phyloP scores from a whole-genome alignment of 2,329 filamentous ascomycete species.

The Plenodomus tracheiphilus region DNA sequence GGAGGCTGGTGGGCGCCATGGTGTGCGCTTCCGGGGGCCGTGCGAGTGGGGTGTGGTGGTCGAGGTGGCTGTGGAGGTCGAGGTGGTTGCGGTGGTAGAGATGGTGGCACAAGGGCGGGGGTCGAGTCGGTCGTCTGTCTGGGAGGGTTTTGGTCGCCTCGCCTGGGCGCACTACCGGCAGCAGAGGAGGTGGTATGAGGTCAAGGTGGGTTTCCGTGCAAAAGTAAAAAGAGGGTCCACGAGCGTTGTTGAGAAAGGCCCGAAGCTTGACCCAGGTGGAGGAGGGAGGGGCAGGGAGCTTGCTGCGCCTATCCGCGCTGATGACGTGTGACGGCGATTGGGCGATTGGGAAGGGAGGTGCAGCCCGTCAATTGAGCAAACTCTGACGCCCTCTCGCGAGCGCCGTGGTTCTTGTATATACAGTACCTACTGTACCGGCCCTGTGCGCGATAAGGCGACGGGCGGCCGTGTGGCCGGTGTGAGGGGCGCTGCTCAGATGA shows the following conservation, averaged over 20 bases:
- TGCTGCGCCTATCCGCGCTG: neutral
- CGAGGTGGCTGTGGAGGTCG: neutral
- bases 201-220: conserved; percentile 22
- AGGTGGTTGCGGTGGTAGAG: neutral
- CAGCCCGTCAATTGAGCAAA: conserved; percentile 6
- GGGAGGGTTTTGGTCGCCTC: neutral
- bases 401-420: no score
- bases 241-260: conserved; percentile 27
- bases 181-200: conserved; percentile 27
- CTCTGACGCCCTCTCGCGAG: no score
- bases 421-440: no score
- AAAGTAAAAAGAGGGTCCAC: conserved; percentile 25
- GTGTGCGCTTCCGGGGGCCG: conserved; percentile 3
- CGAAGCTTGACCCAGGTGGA: conserved; percentile 2
- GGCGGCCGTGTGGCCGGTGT: no score
- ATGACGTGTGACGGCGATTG: no score
- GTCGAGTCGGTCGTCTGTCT: no score
- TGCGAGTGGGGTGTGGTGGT: conserved; percentile 1
- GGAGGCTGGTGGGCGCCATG: conserved; percentile 38
- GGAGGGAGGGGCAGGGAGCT: conserved; percentile 15
- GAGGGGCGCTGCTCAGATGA: conserved; percentile 14
- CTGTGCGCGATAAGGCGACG: no score
- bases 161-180: conserved; percentile 8
- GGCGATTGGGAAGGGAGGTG: neutral
- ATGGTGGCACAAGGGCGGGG: conserved; percentile 3